These are phyloP conservation scores for Mortierella sp. DNA, from an alignment of 371 early-diverging fungal species.

Conservation along the genomic window DNA sequence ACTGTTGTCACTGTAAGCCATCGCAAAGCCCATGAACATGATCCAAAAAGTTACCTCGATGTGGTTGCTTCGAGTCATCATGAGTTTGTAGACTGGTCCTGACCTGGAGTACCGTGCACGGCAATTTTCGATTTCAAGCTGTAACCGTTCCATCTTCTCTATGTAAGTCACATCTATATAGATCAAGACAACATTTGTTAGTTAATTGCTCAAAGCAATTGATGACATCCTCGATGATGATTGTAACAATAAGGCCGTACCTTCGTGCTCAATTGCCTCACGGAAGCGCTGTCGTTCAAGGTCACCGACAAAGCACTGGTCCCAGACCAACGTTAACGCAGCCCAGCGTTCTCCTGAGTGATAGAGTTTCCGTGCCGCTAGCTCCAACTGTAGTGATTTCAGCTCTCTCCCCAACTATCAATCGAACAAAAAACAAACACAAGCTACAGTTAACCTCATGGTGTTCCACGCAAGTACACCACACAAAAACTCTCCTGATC, in stretches of 20 bases:
- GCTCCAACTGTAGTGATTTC: slow-evolving; percentile 62
- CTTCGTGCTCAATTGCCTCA: slow-evolving; percentile 56
- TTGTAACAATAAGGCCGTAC: slow-evolving; percentile 1
- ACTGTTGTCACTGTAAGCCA: not conserved
- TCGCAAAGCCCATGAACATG: not conserved
- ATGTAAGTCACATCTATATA: slow-evolving; percentile 58
- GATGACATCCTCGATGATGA: not conserved
- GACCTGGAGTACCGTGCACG: slow-evolving; percentile 42
- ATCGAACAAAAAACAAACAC: not conserved
- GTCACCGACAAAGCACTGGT: slow-evolving; percentile 22
- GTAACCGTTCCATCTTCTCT: slow-evolving; percentile 61
- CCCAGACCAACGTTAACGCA: slow-evolving; percentile 60
- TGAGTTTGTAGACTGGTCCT: slow-evolving; percentile 61
- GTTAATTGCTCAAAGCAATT: no score
- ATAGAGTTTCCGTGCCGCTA: slow-evolving; percentile 63
- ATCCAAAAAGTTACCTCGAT: slow-evolving; percentile 62
- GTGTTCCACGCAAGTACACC: not conserved
- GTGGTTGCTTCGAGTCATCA: slow-evolving; percentile 70
- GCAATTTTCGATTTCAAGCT: slow-evolving; percentile 54
- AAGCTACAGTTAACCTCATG: not conserved
- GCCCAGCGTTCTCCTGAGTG: slow-evolving; percentile 54
- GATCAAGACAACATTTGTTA: not conserved
- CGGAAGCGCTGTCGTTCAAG: slow-evolving; percentile 24
- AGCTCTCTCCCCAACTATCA: slow-evolving; percentile 50
- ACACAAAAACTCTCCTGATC: not conserved